Evolutionary conservation across 2,329 filamentous ascomycete genomes (phyloP).

Genomic region (Arthrobotrys musiformis): DNA sequence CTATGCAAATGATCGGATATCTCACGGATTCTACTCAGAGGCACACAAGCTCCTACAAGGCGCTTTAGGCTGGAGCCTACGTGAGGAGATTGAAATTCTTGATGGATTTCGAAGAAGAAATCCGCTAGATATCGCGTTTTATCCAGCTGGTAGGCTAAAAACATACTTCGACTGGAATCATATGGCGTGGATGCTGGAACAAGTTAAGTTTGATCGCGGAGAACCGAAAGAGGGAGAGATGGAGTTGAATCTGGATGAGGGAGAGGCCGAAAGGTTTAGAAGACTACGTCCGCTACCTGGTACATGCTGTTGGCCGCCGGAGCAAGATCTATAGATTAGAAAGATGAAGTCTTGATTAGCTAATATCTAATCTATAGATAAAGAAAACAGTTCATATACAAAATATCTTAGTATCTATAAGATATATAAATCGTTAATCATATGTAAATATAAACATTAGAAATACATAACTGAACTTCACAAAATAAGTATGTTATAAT

Average conservation of each 20-base stretch:
- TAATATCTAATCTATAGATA: too few species aligned
- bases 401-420: too few species aligned
- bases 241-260: not conserved
- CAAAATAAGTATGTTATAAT: too few species aligned
- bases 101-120: not conserved
- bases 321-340: too few species aligned
- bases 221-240: not conserved
- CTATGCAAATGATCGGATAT: not conserved
- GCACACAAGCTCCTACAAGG: not conserved
- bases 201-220: not conserved
- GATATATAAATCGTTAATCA: too few species aligned
- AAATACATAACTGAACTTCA: too few species aligned
- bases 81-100: not conserved
- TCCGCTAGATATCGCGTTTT: not conserved
- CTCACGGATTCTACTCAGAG: not conserved
- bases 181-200: not conserved
- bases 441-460: too few species aligned
- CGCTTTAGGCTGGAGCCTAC: not conserved
- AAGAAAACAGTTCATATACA: too few species aligned
- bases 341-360: too few species aligned
- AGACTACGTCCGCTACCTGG: not conserved
- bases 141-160: conserved; percentile 4
- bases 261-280: not conserved
- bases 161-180: not conserved
- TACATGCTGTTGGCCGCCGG: too few species aligned